A percentile compares a stretch with the other conserved stretches of the same genome.
phyloP scores from a whole-genome alignment of 164 flowering plant genomes.

The Houttuynia cordata region DNA sequence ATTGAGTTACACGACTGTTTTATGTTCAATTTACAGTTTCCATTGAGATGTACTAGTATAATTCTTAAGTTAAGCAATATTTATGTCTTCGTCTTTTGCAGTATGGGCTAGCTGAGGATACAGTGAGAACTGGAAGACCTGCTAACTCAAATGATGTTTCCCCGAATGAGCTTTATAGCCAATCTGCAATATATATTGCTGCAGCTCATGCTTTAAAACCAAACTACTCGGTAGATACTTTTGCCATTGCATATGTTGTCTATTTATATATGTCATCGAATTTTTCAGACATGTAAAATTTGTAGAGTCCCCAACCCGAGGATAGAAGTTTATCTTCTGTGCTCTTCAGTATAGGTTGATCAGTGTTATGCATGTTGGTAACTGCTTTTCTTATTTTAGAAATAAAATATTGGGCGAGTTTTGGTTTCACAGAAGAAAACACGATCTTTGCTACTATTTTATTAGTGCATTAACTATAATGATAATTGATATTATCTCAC shows the following conservation, averaged over 20 bases:
- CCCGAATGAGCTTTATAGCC: constrained; percentile 78
- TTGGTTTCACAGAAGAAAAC: neutral
- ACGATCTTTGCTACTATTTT: neutral
- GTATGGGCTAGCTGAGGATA: constrained; percentile 99
- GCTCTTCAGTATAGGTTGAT: neutral
- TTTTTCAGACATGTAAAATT: neutral
- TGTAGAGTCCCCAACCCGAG: neutral
- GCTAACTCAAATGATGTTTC: constrained; percentile 51
- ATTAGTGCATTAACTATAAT: neutral
- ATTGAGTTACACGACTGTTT: neutral
- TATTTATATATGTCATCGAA: neutral
- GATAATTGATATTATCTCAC: neutral
- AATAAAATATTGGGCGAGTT: neutral
- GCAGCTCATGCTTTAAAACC: constrained; percentile 98
- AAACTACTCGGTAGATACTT: constrained; percentile 59
- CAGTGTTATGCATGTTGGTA: neutral
- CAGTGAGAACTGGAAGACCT: constrained; percentile 71
- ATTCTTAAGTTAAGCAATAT: no score
- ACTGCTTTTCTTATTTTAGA: neutral
- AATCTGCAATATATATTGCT: constrained; percentile 92
- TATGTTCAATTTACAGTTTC: neutral
- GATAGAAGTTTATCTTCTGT: neutral
- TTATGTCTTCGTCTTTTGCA: constrained; percentile 15
- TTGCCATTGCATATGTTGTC: neutral
- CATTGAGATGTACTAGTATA: neutral